A percentile compares a stretch with the other conserved stretches of the same genome.
These are phyloP conservation scores for Solanum hybrid DNA, from an alignment of 305 asterid species.

Conservation along the genomic window DNA sequence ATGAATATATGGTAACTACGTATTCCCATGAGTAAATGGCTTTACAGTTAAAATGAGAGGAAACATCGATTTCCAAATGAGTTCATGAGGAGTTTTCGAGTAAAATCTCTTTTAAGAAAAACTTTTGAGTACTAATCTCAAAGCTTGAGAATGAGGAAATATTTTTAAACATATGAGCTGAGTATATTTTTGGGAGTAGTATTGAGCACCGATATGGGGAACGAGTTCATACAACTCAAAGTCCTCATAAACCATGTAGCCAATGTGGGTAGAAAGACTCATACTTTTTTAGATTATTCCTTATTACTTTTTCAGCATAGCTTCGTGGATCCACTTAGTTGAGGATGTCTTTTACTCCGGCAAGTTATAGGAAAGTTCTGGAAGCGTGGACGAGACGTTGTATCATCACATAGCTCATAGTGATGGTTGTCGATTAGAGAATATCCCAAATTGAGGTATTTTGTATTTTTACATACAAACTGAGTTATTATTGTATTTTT, in stretches of 20 bases:
- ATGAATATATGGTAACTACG: not conserved
- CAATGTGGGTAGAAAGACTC: not conserved
- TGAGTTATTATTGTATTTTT: no score
- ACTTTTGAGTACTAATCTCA: not conserved
- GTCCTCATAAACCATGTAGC: not conserved
- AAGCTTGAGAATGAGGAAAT: not conserved
- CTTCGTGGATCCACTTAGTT: not conserved
- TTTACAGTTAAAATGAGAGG: not conserved
- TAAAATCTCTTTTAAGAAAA: not conserved
- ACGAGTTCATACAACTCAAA: not conserved
- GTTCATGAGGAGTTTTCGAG: not conserved
- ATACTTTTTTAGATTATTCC: not conserved
- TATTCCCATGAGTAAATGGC: not conserved
- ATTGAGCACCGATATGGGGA: not conserved
- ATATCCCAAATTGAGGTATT: not conserved
- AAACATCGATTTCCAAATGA: not conserved
- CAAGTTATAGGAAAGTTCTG: not conserved
- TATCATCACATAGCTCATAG: not conserved
- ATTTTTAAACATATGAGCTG: not conserved
- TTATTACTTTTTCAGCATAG: no score
- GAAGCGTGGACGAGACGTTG: not conserved
- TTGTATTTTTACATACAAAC: not conserved
- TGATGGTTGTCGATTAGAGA: not conserved
- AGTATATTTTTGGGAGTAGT: not conserved
- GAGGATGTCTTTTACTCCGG: not conserved